Evolutionary conservation across 2,329 filamentous ascomycete genomes (phyloP).

Genomic region (Calonectria ilicicola): DNA sequence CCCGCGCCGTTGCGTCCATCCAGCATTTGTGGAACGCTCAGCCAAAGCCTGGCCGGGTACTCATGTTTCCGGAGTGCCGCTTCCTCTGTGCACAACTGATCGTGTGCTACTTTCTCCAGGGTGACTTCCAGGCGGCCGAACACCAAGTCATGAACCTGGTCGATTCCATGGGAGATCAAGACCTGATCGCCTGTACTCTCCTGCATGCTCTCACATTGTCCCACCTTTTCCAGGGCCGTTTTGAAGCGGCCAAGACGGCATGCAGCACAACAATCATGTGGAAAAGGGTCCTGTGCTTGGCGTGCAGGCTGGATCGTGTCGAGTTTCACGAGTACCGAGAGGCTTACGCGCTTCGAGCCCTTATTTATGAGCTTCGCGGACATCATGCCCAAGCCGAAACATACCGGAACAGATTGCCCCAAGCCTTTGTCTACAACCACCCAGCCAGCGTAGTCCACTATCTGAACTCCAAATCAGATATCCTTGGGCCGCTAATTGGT

Average conservation of each 20-base stretch:
- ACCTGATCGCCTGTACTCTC: slow-evolving; percentile 5
- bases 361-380: slow-evolving; percentile 38
- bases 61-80: not conserved
- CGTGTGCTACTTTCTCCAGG: slow-evolving; percentile 32
- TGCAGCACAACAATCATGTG: slow-evolving; percentile 37
- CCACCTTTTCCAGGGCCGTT: slow-evolving; percentile 34
- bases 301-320: slow-evolving; percentile 19
- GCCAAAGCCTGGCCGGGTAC: not conserved
- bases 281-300: slow-evolving; percentile 37
- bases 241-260: slow-evolving; percentile 36
- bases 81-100: not conserved
- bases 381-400: slow-evolving; percentile 40
- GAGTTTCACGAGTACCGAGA: slow-evolving; percentile 30
- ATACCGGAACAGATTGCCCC: slow-evolving; percentile 31
- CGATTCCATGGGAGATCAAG: not conserved
- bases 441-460: not conserved
- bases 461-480: slow-evolving; percentile 6
- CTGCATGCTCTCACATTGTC: slow-evolving; percentile 11
- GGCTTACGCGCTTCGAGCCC: slow-evolving; percentile 38
- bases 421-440: slow-evolving; percentile 6
- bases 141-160: not conserved
- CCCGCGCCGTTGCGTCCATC: not conserved
- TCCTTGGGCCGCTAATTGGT: not conserved
- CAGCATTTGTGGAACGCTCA: not conserved
- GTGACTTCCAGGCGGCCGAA: slow-evolving; percentile 5